Base-by-base conservation (phyloP, 108 stramenopile species). In the Pinguiococcus pyrenoidosus region DNA sequence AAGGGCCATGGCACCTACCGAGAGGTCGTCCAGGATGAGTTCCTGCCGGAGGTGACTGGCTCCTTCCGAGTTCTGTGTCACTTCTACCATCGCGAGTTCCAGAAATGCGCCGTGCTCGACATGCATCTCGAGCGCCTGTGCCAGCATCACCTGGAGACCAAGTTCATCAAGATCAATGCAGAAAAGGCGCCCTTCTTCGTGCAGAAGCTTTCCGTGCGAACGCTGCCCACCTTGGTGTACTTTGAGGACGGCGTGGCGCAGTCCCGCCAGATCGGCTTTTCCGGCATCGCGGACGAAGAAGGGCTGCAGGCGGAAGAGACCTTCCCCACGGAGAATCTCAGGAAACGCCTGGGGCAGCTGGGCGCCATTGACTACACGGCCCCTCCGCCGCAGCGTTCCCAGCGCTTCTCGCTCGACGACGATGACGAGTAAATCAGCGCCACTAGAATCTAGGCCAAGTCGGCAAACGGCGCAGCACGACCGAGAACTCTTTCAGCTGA, bases 161-260 rank as follows among this genome's bases (percentile, higher is more conserved):
- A 92, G 49, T 88, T 92, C 51, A 48, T 97, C 14, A 71, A 85
- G 14, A 53, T 92, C 22, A 81, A 92, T 56, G 91, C 90, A 0
- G 79, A 79, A 46, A 97, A 94, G 74, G 78, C 89, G 12, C 96
- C 92, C 1, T 97, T 97, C 63, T 97, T 97, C 68, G 89, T 92
- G 5, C 44, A 67, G 29, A 97, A 93, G 56, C 63, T 96, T 5
- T 23, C 38, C 37, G 43, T 66, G 27, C 55, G 53, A 18, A 56
- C 52, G 32, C 52, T 63, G 5, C 64, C 60, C 14, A 44, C 61
- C 42, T 26, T 66, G 1, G 39, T 63, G 6, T 39, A 46, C 16
- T 66, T 55, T 46, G 64, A 68, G 30, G 56, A 81, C 48, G 94
- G 91, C 5, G 79, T 70, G 29, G 66, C 69, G 0, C 32, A 44